Conservation (phyloP, 1,284 basidiomycete genomes). For the Athelia sp. region DNA sequence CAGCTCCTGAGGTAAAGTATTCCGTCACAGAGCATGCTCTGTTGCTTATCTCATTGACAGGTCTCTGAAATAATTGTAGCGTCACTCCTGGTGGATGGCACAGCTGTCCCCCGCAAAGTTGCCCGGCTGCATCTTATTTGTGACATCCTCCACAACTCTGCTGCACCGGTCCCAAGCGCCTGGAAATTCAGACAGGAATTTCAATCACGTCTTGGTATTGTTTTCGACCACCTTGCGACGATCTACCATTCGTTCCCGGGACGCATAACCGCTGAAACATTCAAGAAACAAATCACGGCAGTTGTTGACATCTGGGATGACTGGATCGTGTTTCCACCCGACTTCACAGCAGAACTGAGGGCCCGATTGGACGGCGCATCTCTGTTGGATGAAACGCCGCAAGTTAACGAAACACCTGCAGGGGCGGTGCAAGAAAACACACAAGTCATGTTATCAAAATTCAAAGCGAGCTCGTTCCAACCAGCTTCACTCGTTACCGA, state of each 20-base stretch:
- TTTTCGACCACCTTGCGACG: slow-evolving; percentile 91
- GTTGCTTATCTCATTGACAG: slow-evolving; percentile 33
- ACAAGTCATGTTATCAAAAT: slow-evolving; percentile 47
- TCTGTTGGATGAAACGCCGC: slow-evolving; percentile 23
- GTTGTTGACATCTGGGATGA: slow-evolving; percentile 95
- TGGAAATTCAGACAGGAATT: slow-evolving; percentile 95
- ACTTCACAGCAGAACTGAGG: slow-evolving; percentile 72
- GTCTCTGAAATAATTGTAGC: slow-evolving; percentile 83
- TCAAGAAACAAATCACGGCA: slow-evolving; percentile 83
- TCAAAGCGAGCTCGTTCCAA: slow-evolving; percentile 77
- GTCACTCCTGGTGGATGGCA: slow-evolving; percentile 79
- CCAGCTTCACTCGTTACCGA: slow-evolving; percentile 46
- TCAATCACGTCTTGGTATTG: slow-evolving; percentile 78
- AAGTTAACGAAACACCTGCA: slow-evolving; percentile 24
- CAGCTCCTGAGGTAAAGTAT: slow-evolving; percentile 74
- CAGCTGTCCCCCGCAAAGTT: slow-evolving; percentile 93
- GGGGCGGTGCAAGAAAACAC: slow-evolving; percentile 24
- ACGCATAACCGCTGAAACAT: slow-evolving; percentile 88
- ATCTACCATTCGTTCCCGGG: slow-evolving; percentile 92
- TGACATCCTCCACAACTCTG: slow-evolving; percentile 97
- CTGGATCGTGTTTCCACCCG: slow-evolving; percentile 89
- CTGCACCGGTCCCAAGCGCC: slow-evolving; percentile 79
- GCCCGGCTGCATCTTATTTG: slow-evolving; percentile 93
- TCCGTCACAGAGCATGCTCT: slow-evolving; percentile 7
- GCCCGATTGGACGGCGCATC: slow-evolving; percentile 63